Conservation (phyloP, 1,139 yeast genomes). For the Pichia sp. region DNA sequence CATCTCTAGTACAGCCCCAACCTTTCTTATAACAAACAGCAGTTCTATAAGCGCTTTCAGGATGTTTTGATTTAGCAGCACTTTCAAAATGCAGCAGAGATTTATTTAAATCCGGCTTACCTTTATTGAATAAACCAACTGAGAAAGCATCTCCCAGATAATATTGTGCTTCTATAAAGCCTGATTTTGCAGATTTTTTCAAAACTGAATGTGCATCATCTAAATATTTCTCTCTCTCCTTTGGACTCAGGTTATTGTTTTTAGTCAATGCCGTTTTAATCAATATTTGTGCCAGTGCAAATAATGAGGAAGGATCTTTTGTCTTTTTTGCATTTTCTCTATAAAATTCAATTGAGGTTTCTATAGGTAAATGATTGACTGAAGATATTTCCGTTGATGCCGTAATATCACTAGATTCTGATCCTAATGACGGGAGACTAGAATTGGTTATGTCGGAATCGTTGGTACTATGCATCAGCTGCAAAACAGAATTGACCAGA, state of each 20-base stretch:
- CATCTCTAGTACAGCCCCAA: constrained; percentile 83
- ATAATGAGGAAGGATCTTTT: constrained; percentile 76
- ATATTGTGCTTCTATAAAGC: constrained; percentile 87
- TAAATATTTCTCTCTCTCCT: constrained; percentile 43
- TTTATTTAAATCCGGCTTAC: constrained; percentile 72
- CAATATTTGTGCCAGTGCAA: constrained; percentile 70
- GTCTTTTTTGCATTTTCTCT: constrained; percentile 78
- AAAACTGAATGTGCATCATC: constrained; percentile 73
- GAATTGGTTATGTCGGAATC: background rate
- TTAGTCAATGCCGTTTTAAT: constrained; percentile 21
- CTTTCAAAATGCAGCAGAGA: constrained; percentile 72
- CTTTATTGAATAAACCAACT: constrained; percentile 62
- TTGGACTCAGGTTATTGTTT: constrained; percentile 12
- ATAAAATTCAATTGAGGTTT: constrained; percentile 82
- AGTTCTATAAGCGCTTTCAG: constrained; percentile 86
- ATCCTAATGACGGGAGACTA: background rate
- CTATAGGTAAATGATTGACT: constrained; percentile 54
- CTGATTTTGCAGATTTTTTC: constrained; percentile 68
- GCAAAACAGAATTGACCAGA: constrained; percentile 9
- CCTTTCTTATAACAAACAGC: constrained; percentile 92
- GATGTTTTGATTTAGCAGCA: constrained; percentile 90
- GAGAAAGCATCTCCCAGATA: constrained; percentile 81
- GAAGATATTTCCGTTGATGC: background rate
- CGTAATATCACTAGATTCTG: background rate
- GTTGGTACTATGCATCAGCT: background rate